Conservation (phyloP, 2,329 filamentous ascomycete species). For the Cladophialophora chaetospira region DNA sequence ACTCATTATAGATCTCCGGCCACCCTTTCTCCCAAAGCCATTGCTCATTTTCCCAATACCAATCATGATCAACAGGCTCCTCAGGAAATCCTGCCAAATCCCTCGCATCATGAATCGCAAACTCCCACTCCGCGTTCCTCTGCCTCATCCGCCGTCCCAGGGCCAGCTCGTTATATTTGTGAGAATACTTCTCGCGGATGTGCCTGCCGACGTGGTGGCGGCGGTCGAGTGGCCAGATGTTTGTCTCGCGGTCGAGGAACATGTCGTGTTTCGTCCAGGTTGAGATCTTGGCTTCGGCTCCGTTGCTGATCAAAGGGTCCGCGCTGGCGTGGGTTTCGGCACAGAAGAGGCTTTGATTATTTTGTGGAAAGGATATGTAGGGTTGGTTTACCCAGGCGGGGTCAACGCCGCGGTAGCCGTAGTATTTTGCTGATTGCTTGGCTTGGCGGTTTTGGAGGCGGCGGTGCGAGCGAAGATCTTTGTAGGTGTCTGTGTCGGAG, state of each 20-base stretch:
- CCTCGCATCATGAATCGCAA: neutral
- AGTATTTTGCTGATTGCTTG: conserved; percentile 28
- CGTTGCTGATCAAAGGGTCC: neutral
- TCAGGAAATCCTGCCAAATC: neutral
- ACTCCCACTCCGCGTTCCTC: neutral
- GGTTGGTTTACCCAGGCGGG: conserved; percentile 25
- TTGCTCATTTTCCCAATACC: neutral
- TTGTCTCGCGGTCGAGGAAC: conserved; percentile 16
- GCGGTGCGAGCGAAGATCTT: conserved; percentile 21
- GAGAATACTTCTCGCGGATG: conserved; percentile 15
- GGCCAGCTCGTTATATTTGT: conserved; percentile 2
- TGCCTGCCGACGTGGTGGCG: conserved; percentile 21
- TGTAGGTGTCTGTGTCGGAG: neutral
- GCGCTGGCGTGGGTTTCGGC: neutral
- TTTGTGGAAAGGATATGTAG: neutral
- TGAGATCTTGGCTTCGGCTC: neutral
- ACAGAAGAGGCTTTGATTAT: neutral
- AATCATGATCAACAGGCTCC: neutral
- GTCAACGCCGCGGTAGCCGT: conserved; percentile 27
- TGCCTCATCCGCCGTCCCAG: conserved; percentile 11
- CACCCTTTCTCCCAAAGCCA: neutral
- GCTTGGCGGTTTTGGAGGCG: conserved; percentile 15
- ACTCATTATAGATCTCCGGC: neutral
- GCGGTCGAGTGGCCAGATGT: conserved; percentile 22
- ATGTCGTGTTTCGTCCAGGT: conserved; percentile 27